phyloP scores from a whole-genome alignment of 441 rosid genomes.

The Breynia disticha region DNA sequence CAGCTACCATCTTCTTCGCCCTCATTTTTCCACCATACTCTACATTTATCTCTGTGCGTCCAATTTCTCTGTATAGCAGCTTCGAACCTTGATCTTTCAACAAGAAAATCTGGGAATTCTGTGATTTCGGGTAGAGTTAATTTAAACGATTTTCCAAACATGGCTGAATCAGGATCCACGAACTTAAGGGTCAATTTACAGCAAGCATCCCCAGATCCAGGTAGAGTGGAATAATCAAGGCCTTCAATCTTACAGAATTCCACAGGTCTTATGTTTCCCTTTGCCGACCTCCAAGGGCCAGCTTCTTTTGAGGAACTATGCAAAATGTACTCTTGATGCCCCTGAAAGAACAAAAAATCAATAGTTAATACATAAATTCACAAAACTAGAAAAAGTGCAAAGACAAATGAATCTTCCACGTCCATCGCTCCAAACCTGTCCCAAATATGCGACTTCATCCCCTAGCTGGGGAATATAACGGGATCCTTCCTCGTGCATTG shows the following conservation, averaged over 20 bases:
- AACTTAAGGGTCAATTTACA: constrained; percentile 88
- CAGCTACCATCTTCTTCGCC: constrained; percentile 86
- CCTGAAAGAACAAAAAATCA: constrained; percentile 41
- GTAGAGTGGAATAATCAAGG: constrained; percentile 69
- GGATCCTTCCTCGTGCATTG: constrained; percentile 79
- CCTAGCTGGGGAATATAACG: constrained; percentile 92
- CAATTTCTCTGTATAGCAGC: constrained; percentile 70
- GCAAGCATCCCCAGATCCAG: constrained; percentile 98
- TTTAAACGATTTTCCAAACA: constrained; percentile 46
- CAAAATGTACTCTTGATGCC: constrained; percentile 75
- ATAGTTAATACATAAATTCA: constrained; percentile 8
- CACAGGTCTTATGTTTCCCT: constrained; percentile 62
- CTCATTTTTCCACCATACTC: constrained; percentile 95
- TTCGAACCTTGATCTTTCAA: constrained; percentile 87
- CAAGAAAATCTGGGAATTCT: constrained; percentile 89
- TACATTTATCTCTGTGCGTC: constrained; percentile 88
- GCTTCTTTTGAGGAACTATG: constrained; percentile 37
- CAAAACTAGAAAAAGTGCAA: constrained; percentile 1
- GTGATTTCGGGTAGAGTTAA: constrained; percentile 79
- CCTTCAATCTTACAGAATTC: constrained; percentile 77
- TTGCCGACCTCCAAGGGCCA: constrained; percentile 63
- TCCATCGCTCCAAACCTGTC: constrained; percentile 53
- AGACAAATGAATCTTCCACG: neutral
- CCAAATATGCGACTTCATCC: constrained; percentile 79
- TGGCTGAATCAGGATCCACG: constrained; percentile 54